Percentiles rank a stretch among this genome's conserved stretches.
phyloP scores from a whole-genome alignment of 768 basidiomycete genomes.

The Pisolithus marmoratus region DNA sequence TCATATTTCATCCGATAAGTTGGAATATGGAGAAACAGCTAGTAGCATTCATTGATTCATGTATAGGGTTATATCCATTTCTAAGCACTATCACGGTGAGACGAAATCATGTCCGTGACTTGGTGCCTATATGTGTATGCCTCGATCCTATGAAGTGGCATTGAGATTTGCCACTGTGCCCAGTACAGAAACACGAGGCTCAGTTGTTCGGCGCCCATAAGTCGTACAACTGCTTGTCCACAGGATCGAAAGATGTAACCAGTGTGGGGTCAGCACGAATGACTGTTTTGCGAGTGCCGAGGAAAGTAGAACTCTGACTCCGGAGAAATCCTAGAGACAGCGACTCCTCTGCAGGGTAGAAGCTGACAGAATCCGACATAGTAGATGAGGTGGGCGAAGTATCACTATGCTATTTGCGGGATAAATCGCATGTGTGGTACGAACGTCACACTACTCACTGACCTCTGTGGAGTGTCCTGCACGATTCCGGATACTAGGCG shows the following conservation, averaged over 20 bases:
- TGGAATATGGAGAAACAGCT: no score
- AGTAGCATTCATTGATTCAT: no score
- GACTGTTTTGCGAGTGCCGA: slow-evolving; percentile 32
- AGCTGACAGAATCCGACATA: slow-evolving; percentile 25
- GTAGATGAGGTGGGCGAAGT: slow-evolving; percentile 27
- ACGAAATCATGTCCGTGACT: no score
- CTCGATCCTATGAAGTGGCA: no score
- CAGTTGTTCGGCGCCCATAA: slow-evolving; percentile 56
- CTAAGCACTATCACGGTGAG: no score
- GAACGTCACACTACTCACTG: background rate
- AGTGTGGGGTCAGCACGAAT: slow-evolving; percentile 65
- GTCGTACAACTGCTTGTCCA: slow-evolving; percentile 72
- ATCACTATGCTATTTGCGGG: slow-evolving; percentile 9
- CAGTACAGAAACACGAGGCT: background rate
- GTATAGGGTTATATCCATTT: no score
- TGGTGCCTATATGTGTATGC: no score
- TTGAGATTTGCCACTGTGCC: no score
- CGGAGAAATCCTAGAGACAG: slow-evolving; percentile 9
- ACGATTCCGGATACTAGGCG: slow-evolving; percentile 12
- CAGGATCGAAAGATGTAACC: slow-evolving; percentile 67
- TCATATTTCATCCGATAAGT: no score
- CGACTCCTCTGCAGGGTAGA: slow-evolving; percentile 14
- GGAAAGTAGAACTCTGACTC: slow-evolving; percentile 15
- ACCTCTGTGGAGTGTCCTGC: slow-evolving; percentile 10
- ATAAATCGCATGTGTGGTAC: background rate